phyloP scores from a whole-genome alignment of 345 rosid genomes.

The Kandelia obovata region DNA sequence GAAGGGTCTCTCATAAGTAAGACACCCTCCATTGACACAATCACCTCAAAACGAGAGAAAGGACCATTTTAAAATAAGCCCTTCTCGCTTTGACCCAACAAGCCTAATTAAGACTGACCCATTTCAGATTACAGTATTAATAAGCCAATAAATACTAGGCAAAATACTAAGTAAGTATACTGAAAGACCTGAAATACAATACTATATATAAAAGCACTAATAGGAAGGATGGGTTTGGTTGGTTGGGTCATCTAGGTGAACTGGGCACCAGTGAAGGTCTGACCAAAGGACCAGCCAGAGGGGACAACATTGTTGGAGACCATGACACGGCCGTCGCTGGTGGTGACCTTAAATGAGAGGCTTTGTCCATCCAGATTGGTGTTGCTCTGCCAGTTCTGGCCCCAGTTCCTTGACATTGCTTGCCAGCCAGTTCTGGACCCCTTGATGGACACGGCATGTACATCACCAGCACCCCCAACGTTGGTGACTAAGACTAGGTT shows the following conservation, averaged over 20 bases:
- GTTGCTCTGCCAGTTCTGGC: conserved; percentile 34
- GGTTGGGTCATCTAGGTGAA: conserved; percentile 9
- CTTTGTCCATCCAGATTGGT: conserved; percentile 21
- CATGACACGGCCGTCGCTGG: conserved; percentile 24
- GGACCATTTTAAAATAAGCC: conserved; percentile 42
- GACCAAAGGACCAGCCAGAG: conserved; percentile 23
- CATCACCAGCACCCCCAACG: conserved; percentile 31
- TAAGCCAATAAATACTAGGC: conserved; percentile 3
- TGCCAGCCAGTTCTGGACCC: conserved; percentile 30
- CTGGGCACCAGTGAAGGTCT: conserved; percentile 29
- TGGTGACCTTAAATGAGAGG: conserved; percentile 30
- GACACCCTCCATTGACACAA: background rate
- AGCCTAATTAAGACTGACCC: conserved; percentile 7
- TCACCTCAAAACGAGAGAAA: conserved; percentile 22
- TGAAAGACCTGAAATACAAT: too few relatives aligned
- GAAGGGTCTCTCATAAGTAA: background rate
- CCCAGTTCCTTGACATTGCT: conserved; percentile 31
- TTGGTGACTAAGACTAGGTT: conserved; percentile 27
- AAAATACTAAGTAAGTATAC: background rate
- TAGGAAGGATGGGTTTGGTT: background rate
- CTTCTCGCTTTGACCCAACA: conserved; percentile 20
- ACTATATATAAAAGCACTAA: background rate
- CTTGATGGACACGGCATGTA: conserved; percentile 19
- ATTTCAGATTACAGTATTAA: background rate
- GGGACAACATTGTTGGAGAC: conserved; percentile 26